phyloP scores from a whole-genome alignment of 2,329 filamentous ascomycete genomes.

The Penicillium sp. region DNA sequence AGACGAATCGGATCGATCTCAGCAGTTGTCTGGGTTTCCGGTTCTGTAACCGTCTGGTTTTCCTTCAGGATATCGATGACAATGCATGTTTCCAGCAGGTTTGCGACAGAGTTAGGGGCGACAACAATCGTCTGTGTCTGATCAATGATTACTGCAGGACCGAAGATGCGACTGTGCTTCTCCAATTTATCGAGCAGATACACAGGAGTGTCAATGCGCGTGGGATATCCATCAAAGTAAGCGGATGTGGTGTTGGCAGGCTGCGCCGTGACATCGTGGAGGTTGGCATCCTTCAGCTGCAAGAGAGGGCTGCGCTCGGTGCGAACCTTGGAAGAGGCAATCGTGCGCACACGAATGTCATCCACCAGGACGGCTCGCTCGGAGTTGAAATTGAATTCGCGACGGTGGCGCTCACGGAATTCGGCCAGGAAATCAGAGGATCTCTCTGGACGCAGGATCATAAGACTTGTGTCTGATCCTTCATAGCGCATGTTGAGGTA shows the following conservation, averaged over 20 bases:
- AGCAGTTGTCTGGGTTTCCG: conserved; percentile 27
- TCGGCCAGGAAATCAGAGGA: conserved; percentile 85
- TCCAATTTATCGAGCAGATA: conserved; percentile 44
- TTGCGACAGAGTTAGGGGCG: conserved; percentile 75
- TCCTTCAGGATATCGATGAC: conserved; percentile 77
- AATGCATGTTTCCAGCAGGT: conserved; percentile 84
- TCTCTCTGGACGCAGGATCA: conserved; percentile 65
- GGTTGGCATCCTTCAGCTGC: conserved; percentile 60
- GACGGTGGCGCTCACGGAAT: conserved; percentile 83
- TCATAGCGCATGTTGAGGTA: conserved; percentile 58
- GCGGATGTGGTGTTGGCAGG: conserved; percentile 56
- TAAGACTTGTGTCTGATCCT: conserved; percentile 57
- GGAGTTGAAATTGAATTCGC: conserved; percentile 89
- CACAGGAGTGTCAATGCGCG: conserved; percentile 44
- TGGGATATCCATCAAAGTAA: conserved; percentile 44
- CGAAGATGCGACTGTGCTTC: conserved; percentile 49
- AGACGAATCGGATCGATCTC: conserved; percentile 59
- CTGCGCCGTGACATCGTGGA: conserved; percentile 64
- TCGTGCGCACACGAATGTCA: conserved; percentile 85
- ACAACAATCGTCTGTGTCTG: conserved; percentile 83
- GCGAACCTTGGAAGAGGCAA: conserved; percentile 68
- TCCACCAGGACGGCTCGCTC: conserved; percentile 88
- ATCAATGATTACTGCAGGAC: conserved; percentile 82
- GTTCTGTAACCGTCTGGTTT: conserved; percentile 44
- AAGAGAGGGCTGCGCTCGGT: conserved; percentile 71